Base-by-base conservation (phyloP, 164 flowering plant species). In the Dillenia turbinata region DNA sequence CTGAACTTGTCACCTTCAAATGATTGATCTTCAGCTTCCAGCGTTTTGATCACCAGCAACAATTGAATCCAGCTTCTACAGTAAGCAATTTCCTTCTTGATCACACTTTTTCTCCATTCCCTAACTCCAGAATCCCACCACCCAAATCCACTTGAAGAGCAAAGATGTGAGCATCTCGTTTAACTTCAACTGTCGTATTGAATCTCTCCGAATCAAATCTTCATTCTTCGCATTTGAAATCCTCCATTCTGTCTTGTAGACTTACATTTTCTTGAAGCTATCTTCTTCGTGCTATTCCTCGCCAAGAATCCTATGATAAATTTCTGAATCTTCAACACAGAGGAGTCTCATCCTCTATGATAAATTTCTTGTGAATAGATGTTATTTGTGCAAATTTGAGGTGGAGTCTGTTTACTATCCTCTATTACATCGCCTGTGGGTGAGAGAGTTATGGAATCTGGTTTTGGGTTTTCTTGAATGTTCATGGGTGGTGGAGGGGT, bases 321-420 rank as follows among this genome's bases (percentile, higher is more conserved):
- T 72, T 79, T 86, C 79, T 90, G 93, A 49, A 90, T 83, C 77
- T 64, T 82, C 67, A 69, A 8, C 0, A 87, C 88, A 0, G 85
- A 76, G 8, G n/a, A n/a, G n/a, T n/a, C n/a, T n/a, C n/a, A n/a
- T n/a, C n/a, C n/a, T n/a, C n/a, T n/a, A n/a, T n/a, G n/a, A n/a
- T n/a, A n/a, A n/a, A n/a, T n/a, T n/a, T n/a, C n/a, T n/a, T n/a
- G n/a, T n/a, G n/a, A n/a, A n/a, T n/a, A n/a, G n/a, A n/a, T n/a
- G n/a, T n/a, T n/a, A n/a, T n/a, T n/a, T n/a, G n/a, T n/a, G n/a
- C n/a, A n/a, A n/a, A n/a, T n/a, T n/a, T n/a, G n/a, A n/a, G n/a
- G n/a, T n/a, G n/a, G n/a, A n/a, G n/a, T n/a, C n/a, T n/a, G n/a
- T n/a, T n/a, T n/a, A n/a, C n/a, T n/a, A n/a, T n/a, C n/a, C n/a